Percentiles rank a stretch among this genome's conserved stretches.
These are phyloP conservation scores for Fragaria vesca DNA, from an alignment of 306 rosid genomes.

Conservation along the genomic window DNA sequence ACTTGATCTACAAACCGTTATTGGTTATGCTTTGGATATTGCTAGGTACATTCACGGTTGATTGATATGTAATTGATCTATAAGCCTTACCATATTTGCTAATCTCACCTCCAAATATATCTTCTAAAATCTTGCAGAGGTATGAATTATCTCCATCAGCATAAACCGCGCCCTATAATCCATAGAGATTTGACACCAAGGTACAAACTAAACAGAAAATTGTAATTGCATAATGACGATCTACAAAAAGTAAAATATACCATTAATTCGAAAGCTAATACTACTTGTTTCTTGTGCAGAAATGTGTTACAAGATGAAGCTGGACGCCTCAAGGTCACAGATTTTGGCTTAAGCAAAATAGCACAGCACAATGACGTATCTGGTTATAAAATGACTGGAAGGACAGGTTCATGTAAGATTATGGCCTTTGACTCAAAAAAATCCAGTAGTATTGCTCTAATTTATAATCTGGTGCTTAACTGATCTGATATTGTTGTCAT, in stretches of 20 bases:
- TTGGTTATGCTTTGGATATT: slow-evolving; percentile 32
- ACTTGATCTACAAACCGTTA: slow-evolving; percentile 21
- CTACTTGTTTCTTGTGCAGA: slow-evolving; percentile 9
- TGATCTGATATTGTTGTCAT: neutral
- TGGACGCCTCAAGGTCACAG: slow-evolving; percentile 32
- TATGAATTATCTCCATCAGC: slow-evolving; percentile 35
- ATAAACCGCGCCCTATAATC: slow-evolving; percentile 31
- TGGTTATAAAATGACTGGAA: slow-evolving; percentile 36
- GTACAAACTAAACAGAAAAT: neutral
- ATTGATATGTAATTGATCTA: neutral
- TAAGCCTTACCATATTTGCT: neutral
- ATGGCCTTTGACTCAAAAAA: neutral
- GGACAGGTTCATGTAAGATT: slow-evolving; percentile 33
- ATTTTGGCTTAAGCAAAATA: slow-evolving; percentile 38
- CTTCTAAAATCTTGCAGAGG: slow-evolving; percentile 27
- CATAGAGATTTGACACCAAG: slow-evolving; percentile 37
- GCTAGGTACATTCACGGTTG: slow-evolving; percentile 12
- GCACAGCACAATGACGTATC: slow-evolving; percentile 25
- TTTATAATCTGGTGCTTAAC: neutral
- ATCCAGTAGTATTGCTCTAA: neutral
- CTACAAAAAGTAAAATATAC: neutral
- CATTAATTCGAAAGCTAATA: neutral
- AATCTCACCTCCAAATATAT: neutral
- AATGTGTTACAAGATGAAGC: slow-evolving; percentile 40
- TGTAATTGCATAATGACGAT: neutral